These are phyloP conservation scores for Albugo laibachii DNA, from an alignment of 352 stramenopile species.

Conservation along the genomic window DNA sequence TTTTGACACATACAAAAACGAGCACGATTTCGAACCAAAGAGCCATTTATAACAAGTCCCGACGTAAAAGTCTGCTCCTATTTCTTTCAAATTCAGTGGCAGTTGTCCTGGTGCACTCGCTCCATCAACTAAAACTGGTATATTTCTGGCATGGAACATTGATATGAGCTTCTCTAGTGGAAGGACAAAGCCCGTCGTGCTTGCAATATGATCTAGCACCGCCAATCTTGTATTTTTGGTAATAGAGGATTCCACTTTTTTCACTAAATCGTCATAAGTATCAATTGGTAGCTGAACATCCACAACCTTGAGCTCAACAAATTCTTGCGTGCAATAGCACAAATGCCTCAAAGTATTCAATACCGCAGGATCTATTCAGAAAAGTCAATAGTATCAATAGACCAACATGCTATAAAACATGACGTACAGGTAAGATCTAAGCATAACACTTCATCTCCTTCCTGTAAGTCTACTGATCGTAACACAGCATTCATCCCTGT, in stretches of 20 bases:
- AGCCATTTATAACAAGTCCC: constrained; percentile 74
- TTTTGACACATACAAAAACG: constrained; percentile 71
- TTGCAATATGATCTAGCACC: constrained; percentile 71
- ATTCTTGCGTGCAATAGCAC: constrained; percentile 75
- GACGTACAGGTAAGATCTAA: constrained; percentile 70
- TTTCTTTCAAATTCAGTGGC: constrained; percentile 35
- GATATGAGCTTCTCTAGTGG: constrained; percentile 68
- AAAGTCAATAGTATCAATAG: neutral
- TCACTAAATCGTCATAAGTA: constrained; percentile 43
- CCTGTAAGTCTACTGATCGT: constrained; percentile 66
- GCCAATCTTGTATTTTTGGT: constrained; percentile 67
- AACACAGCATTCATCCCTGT: constrained; percentile 73
- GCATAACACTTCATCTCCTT: constrained; percentile 74
- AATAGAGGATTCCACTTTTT: constrained; percentile 52
- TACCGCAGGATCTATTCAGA: constrained; percentile 39
- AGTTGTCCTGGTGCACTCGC: constrained; percentile 57
- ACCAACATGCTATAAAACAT: neutral
- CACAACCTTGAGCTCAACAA: constrained; percentile 76
- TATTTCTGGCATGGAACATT: constrained; percentile 51
- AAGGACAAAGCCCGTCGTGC: constrained; percentile 49
- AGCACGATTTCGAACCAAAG: constrained; percentile 70
- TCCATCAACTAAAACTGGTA: constrained; percentile 62
- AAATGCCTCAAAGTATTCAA: constrained; percentile 67
- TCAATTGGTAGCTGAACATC: constrained; percentile 48
- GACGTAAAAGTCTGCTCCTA: constrained; percentile 69